These are phyloP conservation scores for Butyriboletus loyo DNA, from an alignment of 768 basidiomycete genomes.

Conservation along the genomic window DNA sequence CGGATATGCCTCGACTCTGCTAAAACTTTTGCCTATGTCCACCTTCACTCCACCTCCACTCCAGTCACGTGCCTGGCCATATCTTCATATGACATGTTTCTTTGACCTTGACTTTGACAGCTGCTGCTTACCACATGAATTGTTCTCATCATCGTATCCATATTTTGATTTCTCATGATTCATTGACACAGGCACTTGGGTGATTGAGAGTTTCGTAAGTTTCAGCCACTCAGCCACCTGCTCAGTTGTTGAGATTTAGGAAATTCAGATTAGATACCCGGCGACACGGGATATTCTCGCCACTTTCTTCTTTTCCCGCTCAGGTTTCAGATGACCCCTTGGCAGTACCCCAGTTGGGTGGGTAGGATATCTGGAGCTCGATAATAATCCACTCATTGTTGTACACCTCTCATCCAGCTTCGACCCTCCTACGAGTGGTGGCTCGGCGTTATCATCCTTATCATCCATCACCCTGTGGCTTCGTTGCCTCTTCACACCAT, in stretches of 20 bases:
- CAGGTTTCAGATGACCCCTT: neutral
- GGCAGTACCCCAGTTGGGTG: neutral
- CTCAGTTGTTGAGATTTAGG: neutral
- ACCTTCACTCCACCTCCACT: too few relatives aligned
- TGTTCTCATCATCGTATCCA: too few relatives aligned
- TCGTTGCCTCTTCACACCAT: neutral
- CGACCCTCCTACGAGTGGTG: neutral
- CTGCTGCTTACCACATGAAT: too few relatives aligned
- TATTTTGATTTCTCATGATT: too few relatives aligned
- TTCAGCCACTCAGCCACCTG: neutral
- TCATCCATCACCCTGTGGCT: neutral
- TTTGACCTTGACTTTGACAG: neutral
- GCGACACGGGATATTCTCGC: too few relatives aligned
- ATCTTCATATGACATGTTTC: too few relatives aligned
- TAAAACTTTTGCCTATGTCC: too few relatives aligned
- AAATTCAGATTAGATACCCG: too few relatives aligned
- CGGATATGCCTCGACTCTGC: too few relatives aligned
- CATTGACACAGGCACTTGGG: too few relatives aligned
- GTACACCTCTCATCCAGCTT: too few relatives aligned
- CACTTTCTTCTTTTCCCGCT: neutral
- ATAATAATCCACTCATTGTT: neutral
- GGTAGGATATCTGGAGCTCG: neutral
- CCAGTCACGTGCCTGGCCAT: too few relatives aligned
- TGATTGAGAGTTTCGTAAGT: neutral
- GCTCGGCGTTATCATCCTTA: neutral